Evolutionary conservation across 306 rosid species (phyloP).

Genomic region (Prunus armeniaca): DNA sequence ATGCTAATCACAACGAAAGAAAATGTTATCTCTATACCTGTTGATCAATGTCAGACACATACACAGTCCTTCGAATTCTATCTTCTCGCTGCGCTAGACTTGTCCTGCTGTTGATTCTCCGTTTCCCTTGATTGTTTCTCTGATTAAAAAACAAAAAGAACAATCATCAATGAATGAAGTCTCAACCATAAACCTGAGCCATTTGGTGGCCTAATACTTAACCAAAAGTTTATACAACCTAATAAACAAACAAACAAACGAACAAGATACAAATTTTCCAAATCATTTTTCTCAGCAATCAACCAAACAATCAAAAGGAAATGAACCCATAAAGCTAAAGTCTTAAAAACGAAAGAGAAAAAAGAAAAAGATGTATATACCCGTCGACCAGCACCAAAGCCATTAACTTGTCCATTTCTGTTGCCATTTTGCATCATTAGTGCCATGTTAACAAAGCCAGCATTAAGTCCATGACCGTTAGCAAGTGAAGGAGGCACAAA

Average conservation of each 20-base stretch:
- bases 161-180: neutral
- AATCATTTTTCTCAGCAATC: neutral
- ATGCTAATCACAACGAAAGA: neutral
- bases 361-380: neutral
- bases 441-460: conserved; percentile 20
- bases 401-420: conserved; percentile 22
- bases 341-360: neutral
- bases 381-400: conserved; percentile 24
- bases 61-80: conserved; percentile 43
- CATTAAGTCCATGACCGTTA: conserved; percentile 23
- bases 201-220: conserved; percentile 2
- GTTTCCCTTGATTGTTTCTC: conserved; percentile 40
- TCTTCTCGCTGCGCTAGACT: conserved; percentile 42
- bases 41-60: conserved; percentile 48
- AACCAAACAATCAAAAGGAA: neutral
- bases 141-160: neutral
- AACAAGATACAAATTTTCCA: neutral
- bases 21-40: conserved; percentile 24
- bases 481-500: conserved; percentile 37
- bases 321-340: neutral
- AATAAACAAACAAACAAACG: neutral
- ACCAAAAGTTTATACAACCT: neutral
- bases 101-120: conserved; percentile 41
- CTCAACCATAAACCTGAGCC: neutral
- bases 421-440: conserved; percentile 17